Evolutionary conservation across 2,329 filamentous ascomycete genomes (phyloP).

Genomic region (Arthrobotrys sinensis): DNA sequence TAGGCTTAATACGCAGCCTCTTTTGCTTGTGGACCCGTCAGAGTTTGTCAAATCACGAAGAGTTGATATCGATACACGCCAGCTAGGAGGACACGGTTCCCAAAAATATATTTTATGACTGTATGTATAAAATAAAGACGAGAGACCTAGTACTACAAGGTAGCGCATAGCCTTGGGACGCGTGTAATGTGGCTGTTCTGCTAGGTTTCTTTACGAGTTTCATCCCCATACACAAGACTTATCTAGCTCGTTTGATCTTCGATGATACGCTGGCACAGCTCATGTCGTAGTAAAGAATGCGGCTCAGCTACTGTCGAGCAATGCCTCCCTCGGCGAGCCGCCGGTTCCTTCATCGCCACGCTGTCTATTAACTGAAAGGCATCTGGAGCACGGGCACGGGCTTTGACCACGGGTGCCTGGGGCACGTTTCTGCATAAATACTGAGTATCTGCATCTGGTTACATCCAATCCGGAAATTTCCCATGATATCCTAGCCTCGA

Average conservation of each 20-base stretch:
- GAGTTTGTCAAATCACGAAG: too few relatives aligned
- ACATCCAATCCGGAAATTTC: neutral
- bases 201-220: neutral
- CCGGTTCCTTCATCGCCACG: neutral
- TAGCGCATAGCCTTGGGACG: neutral
- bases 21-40: too few relatives aligned
- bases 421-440: neutral
- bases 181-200: neutral
- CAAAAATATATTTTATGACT: neutral
- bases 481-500: neutral
- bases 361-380: neutral
- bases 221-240: neutral
- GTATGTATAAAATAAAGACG: neutral
- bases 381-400: neutral
- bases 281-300: neutral
- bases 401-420: neutral
- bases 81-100: neutral
- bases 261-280: conserved; percentile 4
- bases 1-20: too few relatives aligned
- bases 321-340: conserved; percentile 3
- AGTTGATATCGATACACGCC: neutral
- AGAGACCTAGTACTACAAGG: neutral
- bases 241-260: neutral
- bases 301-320: conserved; percentile 2
- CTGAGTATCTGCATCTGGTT: neutral